Percentiles rank a stretch among this genome's conserved stretches.
These are phyloP conservation scores for Diplodia intermedia DNA, from an alignment of 2,329 filamentous ascomycete species.

Conservation along the genomic window DNA sequence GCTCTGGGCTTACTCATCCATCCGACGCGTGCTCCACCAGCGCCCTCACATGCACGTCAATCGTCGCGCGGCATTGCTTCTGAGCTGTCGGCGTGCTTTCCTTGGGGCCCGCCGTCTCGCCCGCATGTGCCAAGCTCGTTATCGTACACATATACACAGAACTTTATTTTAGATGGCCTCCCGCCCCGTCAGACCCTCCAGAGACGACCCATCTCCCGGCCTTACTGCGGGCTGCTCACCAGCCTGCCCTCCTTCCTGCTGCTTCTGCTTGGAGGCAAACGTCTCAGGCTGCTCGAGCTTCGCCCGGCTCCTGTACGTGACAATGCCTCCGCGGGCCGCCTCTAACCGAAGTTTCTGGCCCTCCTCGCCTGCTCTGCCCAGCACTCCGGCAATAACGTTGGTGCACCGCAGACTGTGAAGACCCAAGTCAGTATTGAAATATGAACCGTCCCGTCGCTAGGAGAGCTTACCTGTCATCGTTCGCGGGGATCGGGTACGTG, in stretches of 20 bases:
- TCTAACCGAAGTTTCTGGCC: conserved; percentile 73
- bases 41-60: background rate
- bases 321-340: conserved; percentile 65
- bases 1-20: background rate
- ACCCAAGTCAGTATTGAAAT: background rate
- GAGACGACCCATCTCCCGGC: conserved; percentile 16
- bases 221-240: conserved; percentile 5
- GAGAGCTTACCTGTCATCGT: conserved; percentile 79
- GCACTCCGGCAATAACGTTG: conserved; percentile 80
- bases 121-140: conserved; percentile 8
- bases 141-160: conserved; percentile 19
- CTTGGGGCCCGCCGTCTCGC: background rate
- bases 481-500: conserved; percentile 94
- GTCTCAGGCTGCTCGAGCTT: conserved; percentile 35
- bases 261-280: background rate
- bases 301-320: conserved; percentile 61
- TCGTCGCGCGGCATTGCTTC: background rate
- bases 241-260: background rate
- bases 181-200: background rate
- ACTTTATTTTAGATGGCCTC: conserved; percentile 19
- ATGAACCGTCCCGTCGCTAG: background rate
- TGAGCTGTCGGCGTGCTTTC: background rate
- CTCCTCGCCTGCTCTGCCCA: conserved; percentile 82
- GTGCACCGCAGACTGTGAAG: conserved; percentile 76
- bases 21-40: background rate